Evolutionary conservation across 345 rosid genomes (phyloP), one percentile per base, ranked within the genome.

Genomic region (Trapa incisa): DNA sequence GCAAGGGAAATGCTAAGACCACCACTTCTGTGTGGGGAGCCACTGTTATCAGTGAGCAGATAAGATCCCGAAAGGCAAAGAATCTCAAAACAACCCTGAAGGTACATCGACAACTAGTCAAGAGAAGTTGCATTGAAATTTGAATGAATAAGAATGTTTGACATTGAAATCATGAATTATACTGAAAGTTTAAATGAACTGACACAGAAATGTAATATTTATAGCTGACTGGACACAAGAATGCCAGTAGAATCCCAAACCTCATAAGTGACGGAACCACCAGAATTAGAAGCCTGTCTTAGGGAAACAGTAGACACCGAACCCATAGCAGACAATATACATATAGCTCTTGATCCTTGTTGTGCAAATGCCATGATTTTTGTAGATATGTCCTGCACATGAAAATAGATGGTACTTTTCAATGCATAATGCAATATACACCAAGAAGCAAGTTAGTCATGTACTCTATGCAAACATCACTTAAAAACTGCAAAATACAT

Each of bases 11-110:
- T 90, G 71, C 91, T 89, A 38, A 94, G 75, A 72, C 88, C 91
- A 64, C 93, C 99, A 66, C 80, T 76, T 79, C 84, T 80, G 68
- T 86, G 76, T 61, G 74, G 84, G 38, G 87, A 71, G 43, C 89
- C 81, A 41, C 83, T 75, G 48, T 74, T 74, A 39, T 67, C 79
- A 22, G 86, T 75, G 43, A 80, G 69, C 78, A 89, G 69, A 75
- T 80, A 87, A 60, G 93, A 91, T 68, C 87, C 91, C 1, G 99
- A 91, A 42, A 94, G 74, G 71, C 95, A 89, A 66, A 94, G 69
- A 48, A 94, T 89, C 81, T 94, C 97, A 41, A 89, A 94, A 69
- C 85, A 86, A 16, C 99, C 99, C 99, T 94, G 70, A 35, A 78
- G 42, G 76, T 71, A 47, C 70, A 61, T n/a, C 9, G 17, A 22